Conservation (phyloP, 78 protist species). For the Trichosphaerium sp. region DNA sequence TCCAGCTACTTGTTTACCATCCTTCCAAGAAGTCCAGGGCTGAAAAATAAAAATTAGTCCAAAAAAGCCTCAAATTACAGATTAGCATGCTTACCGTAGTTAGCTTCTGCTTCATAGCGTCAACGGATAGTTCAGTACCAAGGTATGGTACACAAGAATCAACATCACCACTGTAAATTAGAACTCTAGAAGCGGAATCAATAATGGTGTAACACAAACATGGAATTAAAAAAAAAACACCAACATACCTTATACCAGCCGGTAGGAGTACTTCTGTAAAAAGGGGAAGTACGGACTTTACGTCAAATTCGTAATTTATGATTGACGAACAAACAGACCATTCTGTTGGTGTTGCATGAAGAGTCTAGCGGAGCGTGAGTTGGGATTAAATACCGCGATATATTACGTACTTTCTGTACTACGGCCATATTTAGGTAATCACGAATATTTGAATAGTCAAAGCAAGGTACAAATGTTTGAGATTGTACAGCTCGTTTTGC, state of each 20-base stretch:
- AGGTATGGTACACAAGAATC: conserved; percentile 19
- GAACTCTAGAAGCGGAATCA: not conserved
- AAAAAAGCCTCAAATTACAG: too few relatives aligned
- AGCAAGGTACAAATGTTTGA: conserved; percentile 9
- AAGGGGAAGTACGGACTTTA: too few relatives aligned
- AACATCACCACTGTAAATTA: conserved; percentile 18
- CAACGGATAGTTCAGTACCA: conserved; percentile 1
- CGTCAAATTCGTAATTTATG: too few relatives aligned
- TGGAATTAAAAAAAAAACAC: not conserved
- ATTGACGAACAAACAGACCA: too few relatives aligned
- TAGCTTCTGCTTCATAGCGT: too few relatives aligned
- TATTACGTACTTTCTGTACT: not conserved
- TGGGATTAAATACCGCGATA: too few relatives aligned
- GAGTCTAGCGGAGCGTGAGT: too few relatives aligned
- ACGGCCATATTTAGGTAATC: conserved; percentile 2
- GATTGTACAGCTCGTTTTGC: too few relatives aligned
- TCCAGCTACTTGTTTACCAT: conserved; percentile 23
- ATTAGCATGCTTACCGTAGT: too few relatives aligned
- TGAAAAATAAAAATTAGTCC: not conserved
- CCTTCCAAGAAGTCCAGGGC: not conserved
- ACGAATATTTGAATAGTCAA: conserved; percentile 1
- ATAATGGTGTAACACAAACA: not conserved
- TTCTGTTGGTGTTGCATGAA: too few relatives aligned
- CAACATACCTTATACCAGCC: conserved; percentile 14
- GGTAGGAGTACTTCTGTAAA: not conserved